Conservation (phyloP, 768 basidiomycete species). For the Boletus reticulatus region DNA sequence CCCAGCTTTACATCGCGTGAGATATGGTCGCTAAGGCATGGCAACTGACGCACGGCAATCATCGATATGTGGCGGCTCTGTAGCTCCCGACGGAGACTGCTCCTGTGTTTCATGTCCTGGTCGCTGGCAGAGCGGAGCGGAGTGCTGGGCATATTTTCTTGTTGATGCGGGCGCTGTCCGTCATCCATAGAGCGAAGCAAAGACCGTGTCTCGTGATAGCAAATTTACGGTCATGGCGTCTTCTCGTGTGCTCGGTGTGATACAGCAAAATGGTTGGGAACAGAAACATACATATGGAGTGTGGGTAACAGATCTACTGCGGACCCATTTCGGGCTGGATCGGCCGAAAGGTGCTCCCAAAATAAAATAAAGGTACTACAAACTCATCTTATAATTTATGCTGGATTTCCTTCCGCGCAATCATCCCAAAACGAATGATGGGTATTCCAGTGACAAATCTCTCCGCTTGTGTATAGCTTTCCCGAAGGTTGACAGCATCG, state of each 20-base stretch:
- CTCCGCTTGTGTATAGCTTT: constrained; percentile 70
- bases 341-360: neutral
- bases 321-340: neutral
- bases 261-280: neutral
- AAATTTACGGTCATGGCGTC: neutral
- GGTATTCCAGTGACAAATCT: constrained; percentile 63
- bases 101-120: constrained; percentile 20
- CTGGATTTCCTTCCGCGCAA: constrained; percentile 61
- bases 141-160: neutral
- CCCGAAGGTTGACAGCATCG: constrained; percentile 63
- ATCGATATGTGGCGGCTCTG: constrained; percentile 58
- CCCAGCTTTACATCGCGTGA: constrained; percentile 34
- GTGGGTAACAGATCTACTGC: too few relatives aligned
- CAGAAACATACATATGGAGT: too few relatives aligned
- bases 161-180: too few relatives aligned
- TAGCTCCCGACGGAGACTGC: constrained; percentile 45
- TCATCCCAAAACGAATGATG: constrained; percentile 46
- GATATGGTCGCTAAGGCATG: neutral
- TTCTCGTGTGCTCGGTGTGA: neutral
- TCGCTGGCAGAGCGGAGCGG: constrained; percentile 3
- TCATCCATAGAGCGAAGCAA: too few relatives aligned
- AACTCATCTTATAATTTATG: constrained; percentile 52
- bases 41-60: constrained; percentile 44
- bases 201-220: too few relatives aligned
- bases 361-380: neutral